phyloP scores from a whole-genome alignment of 2,329 filamentous ascomycete species.

The Alternaria metachromatica region DNA sequence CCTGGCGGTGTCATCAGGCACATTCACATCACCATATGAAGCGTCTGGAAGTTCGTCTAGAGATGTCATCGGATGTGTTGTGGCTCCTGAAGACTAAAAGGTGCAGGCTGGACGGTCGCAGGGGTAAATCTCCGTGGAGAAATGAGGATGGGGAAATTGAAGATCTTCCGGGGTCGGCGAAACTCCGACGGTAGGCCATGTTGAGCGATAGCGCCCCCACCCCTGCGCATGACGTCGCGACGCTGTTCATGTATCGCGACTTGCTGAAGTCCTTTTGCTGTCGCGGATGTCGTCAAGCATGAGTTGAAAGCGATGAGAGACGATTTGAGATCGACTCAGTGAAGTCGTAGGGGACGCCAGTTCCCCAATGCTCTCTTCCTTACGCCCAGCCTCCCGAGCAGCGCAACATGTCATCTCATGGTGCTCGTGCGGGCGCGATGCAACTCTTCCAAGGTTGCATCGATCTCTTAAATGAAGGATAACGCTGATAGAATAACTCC shows the following conservation, averaged over 20 bases:
- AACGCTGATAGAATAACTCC: neutral
- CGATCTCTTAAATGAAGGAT: neutral
- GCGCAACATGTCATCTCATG: too few species aligned
- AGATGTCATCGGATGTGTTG: neutral
- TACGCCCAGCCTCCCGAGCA: too few species aligned
- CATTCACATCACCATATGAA: neutral
- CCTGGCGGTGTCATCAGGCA: neutral
- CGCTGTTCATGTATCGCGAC: neutral
- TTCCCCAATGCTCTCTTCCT: too few species aligned
- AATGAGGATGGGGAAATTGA: neutral
- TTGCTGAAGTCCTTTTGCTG: too few species aligned
- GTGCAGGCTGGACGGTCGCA: neutral
- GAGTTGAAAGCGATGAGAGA: too few species aligned
- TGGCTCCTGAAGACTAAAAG: neutral
- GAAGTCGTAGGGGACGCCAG: too few species aligned
- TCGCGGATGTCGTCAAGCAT: too few species aligned
- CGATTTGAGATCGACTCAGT: too few species aligned
- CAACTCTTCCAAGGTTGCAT: neutral
- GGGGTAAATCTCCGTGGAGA: neutral
- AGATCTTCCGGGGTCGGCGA: neutral
- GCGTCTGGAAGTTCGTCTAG: neutral
- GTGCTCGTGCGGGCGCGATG: neutral
- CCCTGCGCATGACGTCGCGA: neutral
- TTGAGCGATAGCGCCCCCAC: neutral
- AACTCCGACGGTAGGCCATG: neutral